Evolutionary conservation across 2,329 filamentous ascomycete species (phyloP).

Genomic region (Teratosphaeria viscida): DNA sequence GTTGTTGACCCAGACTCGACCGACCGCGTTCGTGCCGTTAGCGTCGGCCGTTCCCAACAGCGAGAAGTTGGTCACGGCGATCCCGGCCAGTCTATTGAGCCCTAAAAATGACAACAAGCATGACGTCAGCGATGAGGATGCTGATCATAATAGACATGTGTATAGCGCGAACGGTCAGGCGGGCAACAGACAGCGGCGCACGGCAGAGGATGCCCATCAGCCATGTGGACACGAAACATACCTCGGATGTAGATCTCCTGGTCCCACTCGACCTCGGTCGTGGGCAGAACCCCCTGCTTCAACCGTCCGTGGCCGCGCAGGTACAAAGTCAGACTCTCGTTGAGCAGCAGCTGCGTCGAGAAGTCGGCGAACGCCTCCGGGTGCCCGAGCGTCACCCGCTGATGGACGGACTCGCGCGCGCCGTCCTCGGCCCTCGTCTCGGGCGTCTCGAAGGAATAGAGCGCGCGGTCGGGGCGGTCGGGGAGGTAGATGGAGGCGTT

Average conservation of each 20-base stretch:
- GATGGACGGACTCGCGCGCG: constrained; percentile 31
- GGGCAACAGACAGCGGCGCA: background rate
- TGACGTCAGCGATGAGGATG: background rate
- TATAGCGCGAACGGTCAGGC: background rate
- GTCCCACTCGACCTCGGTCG: constrained; percentile 44
- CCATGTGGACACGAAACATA: constrained; percentile 18
- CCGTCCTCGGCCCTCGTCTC: constrained; percentile 30
- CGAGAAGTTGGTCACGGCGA: constrained; percentile 41
- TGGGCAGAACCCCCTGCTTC: constrained; percentile 41
- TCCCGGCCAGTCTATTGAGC: constrained; percentile 48
- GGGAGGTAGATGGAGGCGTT: constrained; percentile 41
- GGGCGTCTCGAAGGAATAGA: constrained; percentile 39
- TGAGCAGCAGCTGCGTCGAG: constrained; percentile 37
- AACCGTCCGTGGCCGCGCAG: constrained; percentile 39
- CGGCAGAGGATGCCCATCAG: background rate
- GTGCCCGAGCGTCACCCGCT: constrained; percentile 35
- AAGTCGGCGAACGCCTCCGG: constrained; percentile 40
- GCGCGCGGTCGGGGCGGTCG: constrained; percentile 24
- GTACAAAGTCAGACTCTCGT: constrained; percentile 40
- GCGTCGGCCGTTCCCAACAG: constrained; percentile 24
- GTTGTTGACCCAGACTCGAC: constrained; percentile 52
- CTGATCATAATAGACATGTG: background rate
- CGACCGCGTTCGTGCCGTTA: constrained; percentile 51
- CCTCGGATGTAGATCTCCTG: constrained; percentile 48
- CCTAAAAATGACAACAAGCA: constrained; percentile 28